Evolutionary conservation across 1,139 yeast genomes (phyloP).

Genomic region (Pichia sorboxylosa): DNA sequence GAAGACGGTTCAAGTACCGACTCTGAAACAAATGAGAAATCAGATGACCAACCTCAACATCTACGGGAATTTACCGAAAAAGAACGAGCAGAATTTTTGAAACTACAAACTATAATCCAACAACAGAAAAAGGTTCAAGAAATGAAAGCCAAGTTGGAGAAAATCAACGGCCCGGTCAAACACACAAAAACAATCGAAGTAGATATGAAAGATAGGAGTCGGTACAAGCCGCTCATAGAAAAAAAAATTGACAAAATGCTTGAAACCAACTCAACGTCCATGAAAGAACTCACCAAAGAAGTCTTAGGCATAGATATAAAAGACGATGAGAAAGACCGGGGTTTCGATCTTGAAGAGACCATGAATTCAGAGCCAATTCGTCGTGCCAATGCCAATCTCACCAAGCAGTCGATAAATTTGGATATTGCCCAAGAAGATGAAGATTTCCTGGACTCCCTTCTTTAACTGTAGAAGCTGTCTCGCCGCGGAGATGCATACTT

Average conservation of each 20-base stretch:
- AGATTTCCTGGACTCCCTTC: slow-evolving; percentile 7
- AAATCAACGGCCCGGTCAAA: slow-evolving; percentile 12
- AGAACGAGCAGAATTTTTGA: slow-evolving; percentile 14
- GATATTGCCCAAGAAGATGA: slow-evolving; percentile 4
- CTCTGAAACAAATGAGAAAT: slow-evolving; percentile 2
- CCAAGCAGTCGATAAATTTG: not conserved
- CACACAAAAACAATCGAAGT: too few species aligned
- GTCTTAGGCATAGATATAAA: slow-evolving; percentile 15
- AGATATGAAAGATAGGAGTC: too few species aligned
- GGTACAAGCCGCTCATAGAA: too few species aligned
- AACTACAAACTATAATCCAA: slow-evolving; percentile 14
- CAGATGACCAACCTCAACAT: slow-evolving; percentile 6
- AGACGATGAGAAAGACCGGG: slow-evolving; percentile 13
- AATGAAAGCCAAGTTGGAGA: slow-evolving; percentile 11
- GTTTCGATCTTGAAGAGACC: too few species aligned
- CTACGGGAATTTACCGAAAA: slow-evolving; percentile 14
- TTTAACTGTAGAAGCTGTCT: slow-evolving; percentile 1
- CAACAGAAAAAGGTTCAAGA: slow-evolving; percentile 9
- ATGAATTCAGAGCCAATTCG: too few species aligned
- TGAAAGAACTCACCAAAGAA: slow-evolving; percentile 4
- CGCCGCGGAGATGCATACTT: too few species aligned
- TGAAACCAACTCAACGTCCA: too few species aligned
- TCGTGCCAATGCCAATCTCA: too few species aligned
- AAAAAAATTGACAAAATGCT: too few species aligned
- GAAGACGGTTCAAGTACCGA: slow-evolving; percentile 2